phyloP scores from a whole-genome alignment of 495 filamentous ascomycete species.

The Talaromyces nanjingensis region DNA sequence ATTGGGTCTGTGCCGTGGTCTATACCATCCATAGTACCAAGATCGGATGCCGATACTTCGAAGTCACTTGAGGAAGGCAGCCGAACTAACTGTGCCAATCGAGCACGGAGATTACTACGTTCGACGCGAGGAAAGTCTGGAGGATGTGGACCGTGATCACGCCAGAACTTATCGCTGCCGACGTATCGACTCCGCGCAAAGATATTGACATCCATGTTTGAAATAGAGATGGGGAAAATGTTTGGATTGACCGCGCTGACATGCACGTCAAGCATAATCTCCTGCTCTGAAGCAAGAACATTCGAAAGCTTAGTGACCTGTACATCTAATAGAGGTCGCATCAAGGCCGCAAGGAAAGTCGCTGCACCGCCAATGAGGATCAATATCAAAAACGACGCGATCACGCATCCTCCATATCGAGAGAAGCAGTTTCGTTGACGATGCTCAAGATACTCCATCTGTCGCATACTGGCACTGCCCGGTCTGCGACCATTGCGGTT shows the following conservation, averaged over 20 bases:
- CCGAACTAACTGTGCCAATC: slow-evolving; percentile 21
- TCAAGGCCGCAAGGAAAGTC: slow-evolving; percentile 82
- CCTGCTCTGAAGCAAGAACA: slow-evolving; percentile 87
- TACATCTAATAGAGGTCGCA: slow-evolving; percentile 77
- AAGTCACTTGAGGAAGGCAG: background rate
- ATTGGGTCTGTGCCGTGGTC: slow-evolving; percentile 71
- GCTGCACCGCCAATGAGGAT: slow-evolving; percentile 73
- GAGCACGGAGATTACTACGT: slow-evolving; percentile 28
- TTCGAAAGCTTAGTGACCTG: slow-evolving; percentile 71
- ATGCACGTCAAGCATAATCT: slow-evolving; percentile 91
- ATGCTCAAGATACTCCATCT: slow-evolving; percentile 69
- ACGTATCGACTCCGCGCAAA: slow-evolving; percentile 90
- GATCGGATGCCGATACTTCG: slow-evolving; percentile 6
- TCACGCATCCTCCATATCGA: slow-evolving; percentile 71
- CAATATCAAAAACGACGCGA: slow-evolving; percentile 66
- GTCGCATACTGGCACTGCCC: slow-evolving; percentile 54
- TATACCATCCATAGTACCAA: slow-evolving; percentile 30
- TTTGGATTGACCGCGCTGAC: slow-evolving; percentile 89
- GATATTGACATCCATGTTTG: slow-evolving; percentile 78
- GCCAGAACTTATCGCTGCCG: slow-evolving; percentile 69
- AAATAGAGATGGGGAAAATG: slow-evolving; percentile 73
- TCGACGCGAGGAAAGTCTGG: slow-evolving; percentile 28
- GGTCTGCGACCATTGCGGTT: slow-evolving; percentile 54
- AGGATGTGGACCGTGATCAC: slow-evolving; percentile 40
- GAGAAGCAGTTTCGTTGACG: slow-evolving; percentile 57